Conservation (phyloP, 257 asterid genomes). For the Eucommia ulmoides region DNA sequence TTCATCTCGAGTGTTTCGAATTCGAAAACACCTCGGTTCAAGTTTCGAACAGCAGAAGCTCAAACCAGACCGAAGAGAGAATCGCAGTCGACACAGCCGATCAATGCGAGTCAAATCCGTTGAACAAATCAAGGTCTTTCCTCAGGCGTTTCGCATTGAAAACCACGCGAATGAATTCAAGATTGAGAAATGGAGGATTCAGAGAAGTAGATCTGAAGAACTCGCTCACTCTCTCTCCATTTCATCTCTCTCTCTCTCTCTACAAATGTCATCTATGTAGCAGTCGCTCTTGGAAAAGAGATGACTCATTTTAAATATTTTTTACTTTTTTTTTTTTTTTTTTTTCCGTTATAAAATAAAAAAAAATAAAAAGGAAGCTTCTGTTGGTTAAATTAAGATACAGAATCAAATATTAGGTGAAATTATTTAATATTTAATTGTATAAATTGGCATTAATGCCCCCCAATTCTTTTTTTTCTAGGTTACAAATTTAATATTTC, state of each 20-base stretch:
- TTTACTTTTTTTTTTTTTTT: too few species aligned
- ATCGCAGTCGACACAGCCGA: constrained; percentile 16
- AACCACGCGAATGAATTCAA: constrained; percentile 19
- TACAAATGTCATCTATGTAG: constrained; percentile 14
- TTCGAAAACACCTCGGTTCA: constrained; percentile 16
- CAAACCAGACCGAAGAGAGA: background rate
- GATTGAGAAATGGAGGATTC: constrained; percentile 12
- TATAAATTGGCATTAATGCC: too few species aligned
- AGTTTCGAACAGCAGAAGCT: background rate
- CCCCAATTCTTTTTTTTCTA: too few species aligned
- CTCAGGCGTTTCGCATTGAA: constrained; percentile 11
- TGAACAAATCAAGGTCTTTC: constrained; percentile 4
- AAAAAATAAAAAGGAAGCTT: too few species aligned
- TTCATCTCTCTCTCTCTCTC: constrained; percentile 18
- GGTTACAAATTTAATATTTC: too few species aligned
- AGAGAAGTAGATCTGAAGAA: constrained; percentile 32
- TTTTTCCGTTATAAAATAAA: too few species aligned
- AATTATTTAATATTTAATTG: too few species aligned
- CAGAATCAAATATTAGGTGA: too few species aligned
- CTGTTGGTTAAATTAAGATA: too few species aligned
- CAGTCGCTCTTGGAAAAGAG: too few species aligned
- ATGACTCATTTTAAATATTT: too few species aligned
- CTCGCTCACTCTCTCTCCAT: constrained; percentile 2
- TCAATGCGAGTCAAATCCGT: constrained; percentile 27
- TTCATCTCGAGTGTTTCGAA: constrained; percentile 12